A percentile compares a stretch with the other conserved stretches of the same genome.
Conservation (phyloP, 1,284 basidiomycete species). For the Kwoniella shivajii region DNA sequence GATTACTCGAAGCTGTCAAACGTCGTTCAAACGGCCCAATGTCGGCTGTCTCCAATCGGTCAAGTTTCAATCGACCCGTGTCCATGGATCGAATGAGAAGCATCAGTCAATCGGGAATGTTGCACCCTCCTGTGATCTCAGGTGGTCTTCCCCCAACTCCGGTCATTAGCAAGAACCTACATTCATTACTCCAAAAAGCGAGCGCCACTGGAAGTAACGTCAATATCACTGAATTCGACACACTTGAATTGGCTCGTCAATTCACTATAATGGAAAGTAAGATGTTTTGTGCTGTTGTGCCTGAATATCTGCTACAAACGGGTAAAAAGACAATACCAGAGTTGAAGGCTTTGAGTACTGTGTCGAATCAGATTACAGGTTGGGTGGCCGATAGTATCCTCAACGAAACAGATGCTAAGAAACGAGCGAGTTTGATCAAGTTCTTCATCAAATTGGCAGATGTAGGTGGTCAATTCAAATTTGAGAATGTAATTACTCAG, state of each 20-base stretch:
- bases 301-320: constrained; percentile 86
- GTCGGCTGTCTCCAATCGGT: constrained; percentile 10
- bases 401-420: constrained; percentile 79
- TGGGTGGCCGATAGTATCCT: constrained; percentile 94
- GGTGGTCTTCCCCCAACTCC: constrained; percentile 59
- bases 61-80: constrained; percentile 3
- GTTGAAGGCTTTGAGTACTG: constrained; percentile 84
- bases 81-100: constrained; percentile 15
- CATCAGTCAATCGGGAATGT: constrained; percentile 8
- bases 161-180: constrained; percentile 77
- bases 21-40: constrained; percentile 23
- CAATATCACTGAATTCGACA: constrained; percentile 85
- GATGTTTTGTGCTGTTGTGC: constrained; percentile 83
- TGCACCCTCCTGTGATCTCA: constrained; percentile 12
- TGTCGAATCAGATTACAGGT: constrained; percentile 88
- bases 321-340: constrained; percentile 67
- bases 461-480: constrained; percentile 60
- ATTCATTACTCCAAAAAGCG: constrained; percentile 56
- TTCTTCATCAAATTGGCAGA: constrained; percentile 93
- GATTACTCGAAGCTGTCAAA: constrained; percentile 42
- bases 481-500: background rate
- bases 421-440: constrained; percentile 78
- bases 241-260: constrained; percentile 89
- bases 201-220: constrained; percentile 58
- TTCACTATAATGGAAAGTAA: constrained; percentile 89